Evolutionary conservation across 2,329 filamentous ascomycete species (phyloP).

Genomic region (Colletotrichum sp.): DNA sequence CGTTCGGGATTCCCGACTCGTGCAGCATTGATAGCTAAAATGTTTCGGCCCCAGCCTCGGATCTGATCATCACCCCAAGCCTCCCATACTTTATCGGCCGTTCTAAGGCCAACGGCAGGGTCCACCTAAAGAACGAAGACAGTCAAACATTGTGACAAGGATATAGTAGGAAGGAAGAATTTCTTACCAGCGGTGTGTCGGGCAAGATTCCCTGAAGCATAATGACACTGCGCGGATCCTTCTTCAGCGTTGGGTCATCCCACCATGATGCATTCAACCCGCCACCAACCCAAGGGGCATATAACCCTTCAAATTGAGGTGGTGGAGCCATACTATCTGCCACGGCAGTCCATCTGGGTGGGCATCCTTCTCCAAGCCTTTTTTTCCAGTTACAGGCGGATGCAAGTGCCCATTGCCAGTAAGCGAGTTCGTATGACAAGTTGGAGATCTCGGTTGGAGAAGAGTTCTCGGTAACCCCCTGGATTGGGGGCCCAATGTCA

Average conservation of each 20-base stretch:
- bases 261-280: conserved; percentile 51
- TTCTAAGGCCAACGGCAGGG: conserved; percentile 34
- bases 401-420: conserved; percentile 66
- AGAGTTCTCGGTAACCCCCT: conserved; percentile 60
- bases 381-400: conserved; percentile 58
- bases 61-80: conserved; percentile 45
- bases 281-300: conserved; percentile 53
- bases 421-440: conserved; percentile 63
- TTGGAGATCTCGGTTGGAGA: conserved; percentile 60
- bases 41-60: conserved; percentile 50
- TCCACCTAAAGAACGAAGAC: conserved; percentile 30
- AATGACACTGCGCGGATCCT: conserved; percentile 48
- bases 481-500: conserved; percentile 51
- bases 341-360: conserved; percentile 51
- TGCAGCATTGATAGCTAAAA: conserved; percentile 50
- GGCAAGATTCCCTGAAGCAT: conserved; percentile 50
- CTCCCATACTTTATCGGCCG: conserved; percentile 41
- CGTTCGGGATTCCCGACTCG: conserved; percentile 43
- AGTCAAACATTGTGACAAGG: not conserved
- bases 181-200: conserved; percentile 29
- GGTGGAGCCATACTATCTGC: conserved; percentile 56
- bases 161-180: not conserved
- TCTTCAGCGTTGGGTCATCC: conserved; percentile 35
- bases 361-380: conserved; percentile 46
- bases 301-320: conserved; percentile 53